phyloP scores from a whole-genome alignment of 2,329 filamentous ascomycete genomes.

The Pezicula neosporulosa region DNA sequence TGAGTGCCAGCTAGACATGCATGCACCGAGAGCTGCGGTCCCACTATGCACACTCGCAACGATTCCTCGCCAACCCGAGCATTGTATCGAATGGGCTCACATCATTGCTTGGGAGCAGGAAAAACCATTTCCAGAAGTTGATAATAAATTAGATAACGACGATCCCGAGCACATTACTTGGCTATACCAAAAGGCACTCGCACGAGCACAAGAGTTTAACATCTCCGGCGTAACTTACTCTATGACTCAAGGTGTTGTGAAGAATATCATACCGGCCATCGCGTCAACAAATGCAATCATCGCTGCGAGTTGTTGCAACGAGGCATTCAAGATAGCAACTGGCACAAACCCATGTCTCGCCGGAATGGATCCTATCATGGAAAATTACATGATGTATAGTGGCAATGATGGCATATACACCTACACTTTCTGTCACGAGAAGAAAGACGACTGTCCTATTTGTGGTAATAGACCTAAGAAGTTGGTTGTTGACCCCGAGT shows the following conservation, averaged over 20 bases:
- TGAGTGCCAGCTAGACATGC: slow-evolving; percentile 98
- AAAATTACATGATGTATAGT: slow-evolving; percentile 99
- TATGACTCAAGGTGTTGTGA: slow-evolving; percentile 94
- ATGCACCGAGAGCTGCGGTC: slow-evolving; percentile 93
- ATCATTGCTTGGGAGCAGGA: slow-evolving; percentile 95
- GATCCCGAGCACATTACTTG: slow-evolving; percentile 97
- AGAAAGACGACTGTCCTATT: slow-evolving; percentile 91
- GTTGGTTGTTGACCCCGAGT: slow-evolving; percentile 65
- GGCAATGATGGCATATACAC: slow-evolving; percentile 96
- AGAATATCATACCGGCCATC: slow-evolving; percentile 99
- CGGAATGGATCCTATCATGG: slow-evolving; percentile 70
- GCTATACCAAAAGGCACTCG: slow-evolving; percentile 82
- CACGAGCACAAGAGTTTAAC: slow-evolving; percentile 81
- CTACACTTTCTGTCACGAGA: slow-evolving; percentile 93
- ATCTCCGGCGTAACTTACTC: slow-evolving; percentile 93
- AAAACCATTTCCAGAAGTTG: slow-evolving; percentile 65
- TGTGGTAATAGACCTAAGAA: slow-evolving; percentile 81
- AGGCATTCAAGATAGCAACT: slow-evolving; percentile 92
- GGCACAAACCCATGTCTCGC: slow-evolving; percentile 77
- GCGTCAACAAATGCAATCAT: slow-evolving; percentile 97
- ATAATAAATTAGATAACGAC: slow-evolving; percentile 76
- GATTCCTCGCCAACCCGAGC: slow-evolving; percentile 93
- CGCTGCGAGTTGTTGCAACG: slow-evolving; percentile 92
- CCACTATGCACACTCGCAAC: slow-evolving; percentile 95
- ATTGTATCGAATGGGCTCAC: slow-evolving; percentile 98